Conservation (phyloP, 768 basidiomycete species). For the Podaxis pistillaris region DNA sequence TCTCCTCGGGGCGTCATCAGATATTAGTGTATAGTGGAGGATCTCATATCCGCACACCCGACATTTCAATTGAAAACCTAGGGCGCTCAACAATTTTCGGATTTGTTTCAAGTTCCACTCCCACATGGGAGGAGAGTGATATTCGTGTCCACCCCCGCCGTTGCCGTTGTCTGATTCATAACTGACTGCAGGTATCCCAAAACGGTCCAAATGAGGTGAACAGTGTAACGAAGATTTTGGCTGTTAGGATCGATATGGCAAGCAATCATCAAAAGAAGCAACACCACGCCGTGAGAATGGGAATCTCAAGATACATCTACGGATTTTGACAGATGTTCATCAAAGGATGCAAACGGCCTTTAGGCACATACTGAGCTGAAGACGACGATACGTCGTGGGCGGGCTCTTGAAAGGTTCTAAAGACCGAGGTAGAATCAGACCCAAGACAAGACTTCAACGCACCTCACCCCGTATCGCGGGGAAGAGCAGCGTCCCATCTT, state of each 20-base stretch:
- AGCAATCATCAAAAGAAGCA: too few relatives aligned
- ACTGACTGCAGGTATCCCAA: too few relatives aligned
- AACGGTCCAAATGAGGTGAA: too few relatives aligned
- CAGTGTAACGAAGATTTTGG: too few relatives aligned
- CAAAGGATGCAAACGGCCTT: too few relatives aligned
- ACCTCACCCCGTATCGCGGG: conserved; percentile 31
- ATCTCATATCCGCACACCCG: background rate
- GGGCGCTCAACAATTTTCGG: background rate
- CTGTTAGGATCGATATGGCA: too few relatives aligned
- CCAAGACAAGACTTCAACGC: conserved; percentile 1
- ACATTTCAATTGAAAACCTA: background rate
- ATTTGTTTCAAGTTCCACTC: conserved; percentile 4
- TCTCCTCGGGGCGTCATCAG: background rate
- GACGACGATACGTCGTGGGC: conserved; percentile 31
- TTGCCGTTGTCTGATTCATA: too few relatives aligned
- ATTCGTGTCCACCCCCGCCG: too few relatives aligned
- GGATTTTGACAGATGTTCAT: too few relatives aligned
- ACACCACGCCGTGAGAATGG: too few relatives aligned
- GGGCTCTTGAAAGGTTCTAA: conserved; percentile 30
- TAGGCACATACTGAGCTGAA: background rate
- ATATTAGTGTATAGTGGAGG: background rate
- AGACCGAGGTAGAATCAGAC: background rate
- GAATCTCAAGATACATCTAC: too few relatives aligned
- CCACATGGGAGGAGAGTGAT: too few relatives aligned
- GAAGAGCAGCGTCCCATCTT: conserved; percentile 36